Conservation (phyloP, 805 yeast species). For the Hanseniaspora opuntiae region DNA sequence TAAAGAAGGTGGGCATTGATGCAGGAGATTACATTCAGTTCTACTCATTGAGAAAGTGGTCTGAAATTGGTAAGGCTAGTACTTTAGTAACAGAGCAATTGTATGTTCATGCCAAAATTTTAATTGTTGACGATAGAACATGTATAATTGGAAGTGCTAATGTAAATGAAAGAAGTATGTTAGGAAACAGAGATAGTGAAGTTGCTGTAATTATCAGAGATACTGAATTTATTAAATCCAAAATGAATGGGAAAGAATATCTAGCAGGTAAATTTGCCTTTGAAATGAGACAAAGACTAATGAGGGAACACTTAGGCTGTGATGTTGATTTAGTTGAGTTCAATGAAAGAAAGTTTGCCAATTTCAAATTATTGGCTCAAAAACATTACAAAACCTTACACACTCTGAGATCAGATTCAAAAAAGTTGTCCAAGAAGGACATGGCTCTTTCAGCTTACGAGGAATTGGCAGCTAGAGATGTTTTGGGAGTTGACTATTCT, state of each 20-base stretch:
- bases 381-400: slow-evolving; percentile 20
- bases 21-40: slow-evolving; percentile 89
- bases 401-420: slow-evolving; percentile 12
- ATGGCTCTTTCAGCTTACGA: slow-evolving; percentile 49
- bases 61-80: slow-evolving; percentile 64
- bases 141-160: slow-evolving; percentile 97
- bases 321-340: slow-evolving; percentile 76
- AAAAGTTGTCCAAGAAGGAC: not conserved
- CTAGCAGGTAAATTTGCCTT: slow-evolving; percentile 80
- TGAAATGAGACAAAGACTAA: slow-evolving; percentile 71
- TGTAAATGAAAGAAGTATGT: slow-evolving; percentile 89
- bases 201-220: slow-evolving; percentile 83
- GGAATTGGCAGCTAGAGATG: slow-evolving; percentile 60
- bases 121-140: slow-evolving; percentile 83
- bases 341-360: slow-evolving; percentile 58
- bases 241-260: slow-evolving; percentile 73
- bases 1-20: slow-evolving; percentile 64
- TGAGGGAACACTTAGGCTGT: slow-evolving; percentile 94
- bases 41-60: slow-evolving; percentile 90
- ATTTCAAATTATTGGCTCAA: slow-evolving; percentile 27
- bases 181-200: slow-evolving; percentile 89
- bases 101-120: slow-evolving; percentile 82
- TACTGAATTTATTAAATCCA: slow-evolving; percentile 47
- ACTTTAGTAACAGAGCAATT: slow-evolving; percentile 77
- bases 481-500: slow-evolving; percentile 31